Evolutionary conservation across 495 filamentous ascomycete genomes (phyloP).

Genomic region (Penicillium waksmanii): DNA sequence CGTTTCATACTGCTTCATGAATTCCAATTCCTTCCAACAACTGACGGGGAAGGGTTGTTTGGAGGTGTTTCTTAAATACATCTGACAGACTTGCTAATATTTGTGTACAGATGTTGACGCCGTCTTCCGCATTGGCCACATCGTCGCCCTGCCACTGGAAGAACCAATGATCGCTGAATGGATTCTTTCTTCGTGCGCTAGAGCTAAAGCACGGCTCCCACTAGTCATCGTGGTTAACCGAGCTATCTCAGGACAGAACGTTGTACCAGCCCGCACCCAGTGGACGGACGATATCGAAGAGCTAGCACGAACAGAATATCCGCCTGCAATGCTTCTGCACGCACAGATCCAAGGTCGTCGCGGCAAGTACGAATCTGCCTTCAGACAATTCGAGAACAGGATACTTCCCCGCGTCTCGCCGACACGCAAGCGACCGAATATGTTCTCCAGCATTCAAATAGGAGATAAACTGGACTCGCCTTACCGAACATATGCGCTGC

Average conservation of each 20-base stretch:
- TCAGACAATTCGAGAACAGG: conserved; percentile 28
- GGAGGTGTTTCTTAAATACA: not conserved
- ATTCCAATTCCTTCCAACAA: no score
- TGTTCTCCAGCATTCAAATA: conserved; percentile 21
- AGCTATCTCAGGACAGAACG: conserved; percentile 5
- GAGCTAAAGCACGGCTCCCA: conserved; percentile 27
- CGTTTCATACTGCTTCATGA: conserved; percentile 5
- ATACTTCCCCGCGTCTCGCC: conserved; percentile 29
- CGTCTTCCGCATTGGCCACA: conserved; percentile 30
- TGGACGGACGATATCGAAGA: conserved; percentile 24
- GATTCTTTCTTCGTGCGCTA: conserved; percentile 27
- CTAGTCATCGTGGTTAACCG: conserved; percentile 16
- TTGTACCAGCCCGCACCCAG: conserved; percentile 10
- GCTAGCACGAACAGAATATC: conserved; percentile 30
- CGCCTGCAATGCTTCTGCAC: conserved; percentile 36
- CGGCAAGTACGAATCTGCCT: conserved; percentile 25
- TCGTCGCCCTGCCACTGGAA: conserved; percentile 6
- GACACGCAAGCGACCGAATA: not conserved
- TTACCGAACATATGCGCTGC: conserved; percentile 31
- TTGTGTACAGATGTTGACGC: conserved; percentile 30
- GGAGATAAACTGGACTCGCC: conserved; percentile 21
- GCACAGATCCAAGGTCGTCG: conserved; percentile 32
- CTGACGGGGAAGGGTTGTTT: not conserved
- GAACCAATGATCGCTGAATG: conserved; percentile 19
- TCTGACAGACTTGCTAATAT: not conserved